Percentiles rank a stretch among this genome's conserved stretches.
phyloP scores from a whole-genome alignment of 495 filamentous ascomycete species.

The Amphirosellinia nigrospora region DNA sequence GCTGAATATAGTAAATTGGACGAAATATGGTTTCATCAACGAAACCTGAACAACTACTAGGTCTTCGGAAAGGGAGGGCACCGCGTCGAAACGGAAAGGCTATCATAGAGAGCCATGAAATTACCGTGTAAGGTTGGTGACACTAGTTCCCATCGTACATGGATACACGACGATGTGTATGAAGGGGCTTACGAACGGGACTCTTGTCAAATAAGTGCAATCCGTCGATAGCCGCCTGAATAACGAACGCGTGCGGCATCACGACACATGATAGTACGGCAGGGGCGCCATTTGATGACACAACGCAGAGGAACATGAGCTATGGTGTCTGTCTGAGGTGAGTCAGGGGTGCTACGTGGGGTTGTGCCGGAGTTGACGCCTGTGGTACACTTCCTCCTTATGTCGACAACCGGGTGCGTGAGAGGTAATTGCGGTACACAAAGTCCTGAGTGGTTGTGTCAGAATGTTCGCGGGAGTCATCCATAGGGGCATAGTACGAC shows the following conservation, averaged over 20 bases:
- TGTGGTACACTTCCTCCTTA: background rate
- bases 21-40: background rate
- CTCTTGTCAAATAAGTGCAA: too few relatives aligned
- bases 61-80: too few relatives aligned
- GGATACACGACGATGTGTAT: too few relatives aligned
- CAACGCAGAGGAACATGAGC: background rate
- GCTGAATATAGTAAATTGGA: background rate
- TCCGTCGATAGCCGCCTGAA: background rate
- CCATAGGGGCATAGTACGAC: too few relatives aligned
- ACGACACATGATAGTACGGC: background rate
- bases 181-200: too few relatives aligned
- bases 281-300: background rate
- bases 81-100: background rate
- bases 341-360: background rate
- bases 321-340: background rate
- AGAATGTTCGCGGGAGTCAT: too few relatives aligned
- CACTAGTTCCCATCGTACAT: background rate
- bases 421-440: background rate
- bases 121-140: too few relatives aligned
- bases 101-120: background rate
- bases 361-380: background rate
- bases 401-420: background rate
- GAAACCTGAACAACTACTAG: background rate
- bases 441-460: background rate
- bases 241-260: background rate